phyloP scores from a whole-genome alignment of 768 basidiomycete species.

The Rhodotorula babjevae region DNA sequence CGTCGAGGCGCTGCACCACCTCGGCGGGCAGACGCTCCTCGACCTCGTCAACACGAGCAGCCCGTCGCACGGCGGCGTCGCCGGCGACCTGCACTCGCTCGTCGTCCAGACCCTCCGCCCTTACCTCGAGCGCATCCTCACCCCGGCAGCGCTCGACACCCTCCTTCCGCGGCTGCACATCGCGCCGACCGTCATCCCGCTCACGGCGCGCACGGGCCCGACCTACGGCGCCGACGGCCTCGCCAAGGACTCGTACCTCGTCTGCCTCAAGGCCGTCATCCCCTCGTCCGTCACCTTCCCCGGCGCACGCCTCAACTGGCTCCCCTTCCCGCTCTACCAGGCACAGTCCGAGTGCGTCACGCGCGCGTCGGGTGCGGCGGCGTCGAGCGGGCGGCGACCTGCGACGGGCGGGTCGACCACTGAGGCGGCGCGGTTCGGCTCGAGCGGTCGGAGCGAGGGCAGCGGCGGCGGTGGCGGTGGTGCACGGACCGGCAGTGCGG shows the following conservation, averaged over 20 bases:
- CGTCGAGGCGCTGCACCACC: neutral
- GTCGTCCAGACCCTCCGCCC: slow-evolving; percentile 18
- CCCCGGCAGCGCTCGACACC: neutral
- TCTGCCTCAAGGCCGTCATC: slow-evolving; percentile 34
- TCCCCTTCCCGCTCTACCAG: slow-evolving; percentile 30
- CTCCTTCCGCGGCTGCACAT: slow-evolving; percentile 25
- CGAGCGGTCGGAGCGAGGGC: neutral
- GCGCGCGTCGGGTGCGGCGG: neutral
- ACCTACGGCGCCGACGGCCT: slow-evolving; percentile 17
- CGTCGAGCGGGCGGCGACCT: neutral
- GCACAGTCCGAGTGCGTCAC: slow-evolving; percentile 31
- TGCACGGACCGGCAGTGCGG: neutral
- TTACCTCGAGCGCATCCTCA: slow-evolving; percentile 17
- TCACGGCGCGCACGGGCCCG: slow-evolving; percentile 22
- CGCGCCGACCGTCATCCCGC: slow-evolving; percentile 24
- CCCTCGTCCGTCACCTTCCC: slow-evolving; percentile 29
- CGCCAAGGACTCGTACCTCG: slow-evolving; percentile 23
- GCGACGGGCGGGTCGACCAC: slow-evolving; percentile 7
- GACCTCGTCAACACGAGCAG: slow-evolving; percentile 5
- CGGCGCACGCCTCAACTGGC: slow-evolving; percentile 19
- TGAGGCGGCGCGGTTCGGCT: slow-evolving; percentile 8
- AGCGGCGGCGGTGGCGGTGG: neutral
- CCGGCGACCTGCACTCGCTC: neutral
- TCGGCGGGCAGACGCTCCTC: slow-evolving; percentile 24
- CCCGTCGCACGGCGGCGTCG: neutral